Evolutionary conservation across 1,284 basidiomycete species (phyloP).

Genomic region (Lentinula novae-zelandiae): DNA sequence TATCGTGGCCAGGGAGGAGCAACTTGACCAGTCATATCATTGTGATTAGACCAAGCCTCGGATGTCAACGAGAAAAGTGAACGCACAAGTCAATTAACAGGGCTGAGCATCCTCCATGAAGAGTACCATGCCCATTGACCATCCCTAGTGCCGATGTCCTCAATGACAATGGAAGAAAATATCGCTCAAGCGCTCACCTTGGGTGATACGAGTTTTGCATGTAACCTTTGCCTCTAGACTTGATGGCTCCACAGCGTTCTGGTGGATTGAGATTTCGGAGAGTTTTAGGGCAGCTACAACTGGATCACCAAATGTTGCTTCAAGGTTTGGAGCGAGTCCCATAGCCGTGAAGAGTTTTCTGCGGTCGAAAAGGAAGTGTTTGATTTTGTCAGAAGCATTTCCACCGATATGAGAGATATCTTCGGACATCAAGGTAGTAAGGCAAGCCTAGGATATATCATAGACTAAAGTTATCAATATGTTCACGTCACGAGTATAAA

Average conservation of each 20-base stretch:
- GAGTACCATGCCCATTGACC: conserved; percentile 17
- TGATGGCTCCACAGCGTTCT: background rate
- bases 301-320: conserved; percentile 2
- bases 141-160: conserved; percentile 13
- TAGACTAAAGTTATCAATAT: background rate
- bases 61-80: background rate
- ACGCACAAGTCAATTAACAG: conserved; percentile 4
- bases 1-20: conserved; percentile 6
- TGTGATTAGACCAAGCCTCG: background rate
- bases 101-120: conserved; percentile 22
- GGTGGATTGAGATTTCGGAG: background rate
- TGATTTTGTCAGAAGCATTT: conserved; percentile 13
- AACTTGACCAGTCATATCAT: background rate
- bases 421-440: background rate
- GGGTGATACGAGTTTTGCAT: background rate
- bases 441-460: background rate
- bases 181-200: background rate
- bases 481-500: background rate
- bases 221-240: background rate
- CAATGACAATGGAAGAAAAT: background rate
- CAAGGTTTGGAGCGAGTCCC: background rate
- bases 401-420: conserved; percentile 7
- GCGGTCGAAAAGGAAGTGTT: conserved; percentile 4
- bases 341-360: conserved; percentile 3
- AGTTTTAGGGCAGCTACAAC: background rate